A percentile compares a stretch with the other conserved stretches of the same genome.
phyloP scores from a whole-genome alignment of 1,284 basidiomycete species.

The Austroboletus rostrupii region DNA sequence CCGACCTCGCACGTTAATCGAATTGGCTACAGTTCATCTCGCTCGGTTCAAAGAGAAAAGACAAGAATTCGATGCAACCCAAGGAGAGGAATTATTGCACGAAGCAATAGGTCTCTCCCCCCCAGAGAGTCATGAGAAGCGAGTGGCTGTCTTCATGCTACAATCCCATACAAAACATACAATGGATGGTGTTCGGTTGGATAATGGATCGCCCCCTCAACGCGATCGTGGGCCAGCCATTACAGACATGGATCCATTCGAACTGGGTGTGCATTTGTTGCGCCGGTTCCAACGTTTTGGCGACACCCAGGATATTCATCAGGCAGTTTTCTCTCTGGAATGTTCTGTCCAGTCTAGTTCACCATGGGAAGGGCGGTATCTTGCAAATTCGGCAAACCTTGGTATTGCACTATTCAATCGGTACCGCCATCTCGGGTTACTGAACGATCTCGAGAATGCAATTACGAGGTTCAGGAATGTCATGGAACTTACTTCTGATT shows the following conservation, averaged over 20 bases:
- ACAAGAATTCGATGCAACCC: background rate
- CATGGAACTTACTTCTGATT: too few relatives aligned
- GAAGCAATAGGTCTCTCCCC: background rate
- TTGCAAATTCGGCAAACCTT: background rate
- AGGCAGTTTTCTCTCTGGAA: background rate
- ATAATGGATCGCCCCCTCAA: background rate
- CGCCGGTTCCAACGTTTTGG: background rate
- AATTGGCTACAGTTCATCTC: background rate
- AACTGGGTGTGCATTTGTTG: background rate
- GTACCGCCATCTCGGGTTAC: background rate
- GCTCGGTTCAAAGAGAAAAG: background rate
- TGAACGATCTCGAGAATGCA: background rate
- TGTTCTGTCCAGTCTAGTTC: background rate
- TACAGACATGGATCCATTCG: background rate
- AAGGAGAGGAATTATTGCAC: background rate
- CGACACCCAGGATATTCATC: background rate
- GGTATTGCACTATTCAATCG: background rate
- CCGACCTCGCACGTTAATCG: background rate
- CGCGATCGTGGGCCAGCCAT: too few relatives aligned
- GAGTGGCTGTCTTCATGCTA: background rate
- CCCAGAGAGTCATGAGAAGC: background rate
- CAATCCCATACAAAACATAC: background rate
- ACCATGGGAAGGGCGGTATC: background rate
- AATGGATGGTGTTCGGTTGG: background rate
- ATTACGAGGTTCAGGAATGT: background rate